phyloP scores from a whole-genome alignment of 75 land plant genomes.

The Azolla pinnata region DNA sequence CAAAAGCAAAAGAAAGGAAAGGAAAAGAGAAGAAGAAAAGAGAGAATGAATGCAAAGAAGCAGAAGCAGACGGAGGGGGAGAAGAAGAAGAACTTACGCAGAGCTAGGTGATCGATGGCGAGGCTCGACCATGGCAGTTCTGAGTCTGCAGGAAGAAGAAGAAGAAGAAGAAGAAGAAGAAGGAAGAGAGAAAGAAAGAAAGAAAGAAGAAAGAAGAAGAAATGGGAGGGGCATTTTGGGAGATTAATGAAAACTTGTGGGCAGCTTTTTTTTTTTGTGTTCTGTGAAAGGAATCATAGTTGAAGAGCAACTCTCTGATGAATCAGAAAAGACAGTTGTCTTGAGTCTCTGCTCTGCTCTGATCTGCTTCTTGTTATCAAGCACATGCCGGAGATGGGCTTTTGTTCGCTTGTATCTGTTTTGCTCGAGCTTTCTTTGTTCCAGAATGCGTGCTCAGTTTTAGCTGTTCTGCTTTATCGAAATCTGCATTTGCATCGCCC shows the following conservation, averaged over 20 bases:
- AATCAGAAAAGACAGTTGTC: too few species aligned
- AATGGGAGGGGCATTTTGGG: not conserved
- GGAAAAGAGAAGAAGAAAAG: not conserved
- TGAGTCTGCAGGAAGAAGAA: not conserved
- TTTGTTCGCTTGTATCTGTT: too few species aligned
- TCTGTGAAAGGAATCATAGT: not conserved
- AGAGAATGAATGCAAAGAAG: not conserved
- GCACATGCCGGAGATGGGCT: too few species aligned
- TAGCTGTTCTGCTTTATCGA: too few species aligned
- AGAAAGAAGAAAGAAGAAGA: not conserved
- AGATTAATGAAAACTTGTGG: too few species aligned
- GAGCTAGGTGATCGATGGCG: constrained; percentile 17
- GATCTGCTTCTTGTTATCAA: too few species aligned
- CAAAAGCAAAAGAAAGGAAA: not conserved
- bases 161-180: not conserved
- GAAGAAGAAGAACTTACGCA: constrained; percentile 9
- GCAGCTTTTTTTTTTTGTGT: too few species aligned
- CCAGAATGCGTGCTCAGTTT: too few species aligned
- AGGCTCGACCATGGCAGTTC: constrained; percentile 7
- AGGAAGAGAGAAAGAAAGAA: not conserved
- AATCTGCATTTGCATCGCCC: too few species aligned
- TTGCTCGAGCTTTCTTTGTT: too few species aligned
- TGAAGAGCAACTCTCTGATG: not conserved
- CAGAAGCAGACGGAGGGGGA: not conserved
- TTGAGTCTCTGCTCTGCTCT: too few species aligned